Base-by-base conservation (phyloP, 495 filamentous ascomycete species). In the Friedmanniomyces endolithicus region DNA sequence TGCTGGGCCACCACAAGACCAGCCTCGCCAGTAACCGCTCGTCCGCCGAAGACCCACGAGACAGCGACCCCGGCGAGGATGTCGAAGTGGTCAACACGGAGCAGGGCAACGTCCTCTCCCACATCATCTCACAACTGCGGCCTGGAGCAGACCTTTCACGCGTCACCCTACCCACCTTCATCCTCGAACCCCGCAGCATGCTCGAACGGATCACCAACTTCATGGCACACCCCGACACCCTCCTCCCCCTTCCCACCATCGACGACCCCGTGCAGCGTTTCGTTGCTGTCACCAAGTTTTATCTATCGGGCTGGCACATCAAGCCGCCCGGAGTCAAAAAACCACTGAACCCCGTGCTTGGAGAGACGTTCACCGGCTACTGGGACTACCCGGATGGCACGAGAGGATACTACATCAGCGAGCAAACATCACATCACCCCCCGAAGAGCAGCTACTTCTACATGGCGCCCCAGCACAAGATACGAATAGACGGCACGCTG, bases 381-480 rank as follows among this genome's bases (percentile, higher is more conserved):
- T 98, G 92, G 92, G 88, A 95, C 50, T 89, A 95, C 62, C 78
- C 83, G 6, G 87, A 94, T 68, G 75, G 82, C 6, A 92, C 87
- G 8, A 81, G 81, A 62, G 92, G 84, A 58, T 96, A 94, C 70
- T 99, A 97, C 70, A 86, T 99, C 56, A 80, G 92, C 44, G 92
- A 99, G 72, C 92, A 99, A 69, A 94, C 88, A 4, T 99, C 89
- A 17, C 92, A 99, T 68, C 92, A 99, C 64, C 92, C 92, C 20
- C 92, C 92, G 1, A 99, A 99, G 67, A 96, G 90, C 56, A 94
- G 87, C 70, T 99, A 99, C 70, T 99, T 97, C 68, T 99, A 92
- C 72, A 95, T 96, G 85, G 89, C 88, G 2, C 92, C 92, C 4
- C 87, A 90, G 51, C 90, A 97, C 63, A 74, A 90, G 52, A 95